These are phyloP conservation scores for Brettanomyces anomalus DNA, from an alignment of 805 yeast species.

Conservation along the genomic window DNA sequence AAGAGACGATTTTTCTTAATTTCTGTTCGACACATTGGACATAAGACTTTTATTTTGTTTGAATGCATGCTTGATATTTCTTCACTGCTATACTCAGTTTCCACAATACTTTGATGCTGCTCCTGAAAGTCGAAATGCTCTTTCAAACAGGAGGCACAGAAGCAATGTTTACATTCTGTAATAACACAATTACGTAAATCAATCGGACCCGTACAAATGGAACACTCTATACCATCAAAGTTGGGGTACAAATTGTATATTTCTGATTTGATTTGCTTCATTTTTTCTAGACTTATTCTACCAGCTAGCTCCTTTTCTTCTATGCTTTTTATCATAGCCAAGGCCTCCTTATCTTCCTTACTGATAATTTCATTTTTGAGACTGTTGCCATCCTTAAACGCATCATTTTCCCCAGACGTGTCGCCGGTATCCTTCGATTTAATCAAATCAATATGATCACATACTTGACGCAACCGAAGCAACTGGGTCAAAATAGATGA, in stretches of 20 bases:
- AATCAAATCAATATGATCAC: conserved; percentile 74
- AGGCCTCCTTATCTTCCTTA: conserved; percentile 14
- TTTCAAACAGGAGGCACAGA: conserved; percentile 62
- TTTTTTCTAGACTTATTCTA: conserved; percentile 17
- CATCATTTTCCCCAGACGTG: conserved; percentile 36
- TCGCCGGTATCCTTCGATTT: conserved; percentile 26
- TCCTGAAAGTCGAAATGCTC: conserved; percentile 67
- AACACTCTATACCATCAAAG: conserved; percentile 56
- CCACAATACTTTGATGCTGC: conserved; percentile 3
- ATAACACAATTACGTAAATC: conserved; percentile 39
- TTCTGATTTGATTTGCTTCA: conserved; percentile 17
- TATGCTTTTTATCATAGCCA: conserved; percentile 13
- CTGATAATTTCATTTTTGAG: conserved; percentile 5
- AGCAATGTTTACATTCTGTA: conserved; percentile 73
- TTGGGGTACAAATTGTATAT: conserved; percentile 26
- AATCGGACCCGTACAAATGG: conserved; percentile 71
- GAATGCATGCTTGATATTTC: conserved; percentile 9
- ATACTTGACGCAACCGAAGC: conserved; percentile 74
- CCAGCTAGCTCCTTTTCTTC: conserved; percentile 20
- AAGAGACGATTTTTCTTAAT: conserved; percentile 43
- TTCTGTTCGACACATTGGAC: conserved; percentile 68
- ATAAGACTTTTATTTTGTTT: conserved; percentile 33
- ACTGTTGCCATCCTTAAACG: conserved; percentile 16
- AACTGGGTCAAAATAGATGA: conserved; percentile 78
- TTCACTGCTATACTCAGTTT: neutral